Evolutionary conservation across 257 asterid genomes (phyloP).

Genomic region (Eucommia ulmoides): DNA sequence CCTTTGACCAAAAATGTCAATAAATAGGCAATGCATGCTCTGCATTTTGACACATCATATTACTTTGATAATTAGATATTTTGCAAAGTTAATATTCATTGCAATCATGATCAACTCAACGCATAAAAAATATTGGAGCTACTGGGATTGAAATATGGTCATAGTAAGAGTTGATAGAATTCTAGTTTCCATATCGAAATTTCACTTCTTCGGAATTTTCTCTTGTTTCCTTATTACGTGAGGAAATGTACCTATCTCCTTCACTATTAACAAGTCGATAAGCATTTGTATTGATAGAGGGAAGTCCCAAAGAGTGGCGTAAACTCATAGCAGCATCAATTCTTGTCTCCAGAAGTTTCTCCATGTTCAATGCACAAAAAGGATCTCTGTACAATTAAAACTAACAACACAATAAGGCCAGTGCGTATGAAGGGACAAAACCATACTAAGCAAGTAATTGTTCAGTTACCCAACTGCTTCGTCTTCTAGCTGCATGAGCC

Average conservation of each 20-base stretch:
- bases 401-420: constrained; percentile 8
- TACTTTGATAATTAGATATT: too few species aligned
- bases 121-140: too few species aligned
- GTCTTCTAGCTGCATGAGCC: constrained; percentile 87
- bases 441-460: constrained; percentile 2
- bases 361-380: constrained; percentile 52
- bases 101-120: too few species aligned
- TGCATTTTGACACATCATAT: too few species aligned
- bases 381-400: constrained; percentile 47
- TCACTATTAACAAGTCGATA: constrained; percentile 92
- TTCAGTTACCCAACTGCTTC: constrained; percentile 55
- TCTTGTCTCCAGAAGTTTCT: constrained; percentile 55
- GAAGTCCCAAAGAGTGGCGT: constrained; percentile 64
- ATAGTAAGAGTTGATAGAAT: too few species aligned
- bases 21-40: too few species aligned
- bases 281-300: constrained; percentile 63
- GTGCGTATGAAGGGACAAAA: constrained; percentile 5
- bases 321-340: constrained; percentile 54
- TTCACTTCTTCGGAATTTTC: too few species aligned
- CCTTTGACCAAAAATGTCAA: too few species aligned
- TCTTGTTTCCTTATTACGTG: too few species aligned
- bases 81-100: too few species aligned
- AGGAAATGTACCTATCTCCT: constrained; percentile 67
- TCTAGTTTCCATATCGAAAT: too few species aligned
- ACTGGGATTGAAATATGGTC: too few species aligned